Percentiles rank a stretch among this genome's conserved stretches.
Conservation (phyloP, 2,329 filamentous ascomycete genomes). For the Simplicillium aogashimaense region DNA sequence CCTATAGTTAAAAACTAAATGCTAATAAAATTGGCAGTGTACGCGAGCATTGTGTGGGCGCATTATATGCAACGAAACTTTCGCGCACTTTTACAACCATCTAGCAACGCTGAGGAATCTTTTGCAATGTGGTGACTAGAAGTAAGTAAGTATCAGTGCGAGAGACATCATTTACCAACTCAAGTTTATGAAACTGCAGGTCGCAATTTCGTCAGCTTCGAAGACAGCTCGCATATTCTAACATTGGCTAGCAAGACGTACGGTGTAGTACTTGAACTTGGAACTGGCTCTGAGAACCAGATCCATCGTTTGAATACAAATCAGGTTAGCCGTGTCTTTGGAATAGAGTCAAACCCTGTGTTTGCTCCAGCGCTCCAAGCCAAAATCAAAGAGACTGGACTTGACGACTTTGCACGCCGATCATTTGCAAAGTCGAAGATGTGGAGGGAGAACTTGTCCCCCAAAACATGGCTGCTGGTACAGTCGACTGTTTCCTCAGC, state of each 20-base stretch:
- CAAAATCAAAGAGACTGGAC: slow-evolving; percentile 14
- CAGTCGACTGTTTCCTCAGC: slow-evolving; percentile 27
- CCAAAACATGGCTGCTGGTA: slow-evolving; percentile 23
- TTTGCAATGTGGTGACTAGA: neutral
- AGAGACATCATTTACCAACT: neutral
- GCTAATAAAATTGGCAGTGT: neutral
- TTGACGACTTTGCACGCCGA: slow-evolving; percentile 24
- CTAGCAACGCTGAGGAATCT: neutral
- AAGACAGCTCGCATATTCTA: neutral
- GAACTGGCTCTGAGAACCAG: slow-evolving; percentile 32
- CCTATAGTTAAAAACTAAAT: neutral
- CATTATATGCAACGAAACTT: neutral
- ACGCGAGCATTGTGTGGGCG: neutral
- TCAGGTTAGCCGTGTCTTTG: slow-evolving; percentile 23
- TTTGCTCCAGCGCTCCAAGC: slow-evolving; percentile 19
- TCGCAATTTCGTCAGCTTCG: neutral
- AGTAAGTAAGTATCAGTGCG: neutral
- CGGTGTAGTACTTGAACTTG: slow-evolving; percentile 28
- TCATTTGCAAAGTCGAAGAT: slow-evolving; percentile 27
- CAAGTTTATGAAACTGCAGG: neutral
- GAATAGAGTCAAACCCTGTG: slow-evolving; percentile 27
- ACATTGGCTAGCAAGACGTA: slow-evolving; percentile 1
- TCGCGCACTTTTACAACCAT: neutral
- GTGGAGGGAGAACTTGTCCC: slow-evolving; percentile 18
- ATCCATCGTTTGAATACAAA: slow-evolving; percentile 23